Percentiles rank a stretch among this genome's conserved stretches.
These are phyloP conservation scores for Suhomyces xylopsoci DNA, from an alignment of 805 yeast species.

Conservation along the genomic window DNA sequence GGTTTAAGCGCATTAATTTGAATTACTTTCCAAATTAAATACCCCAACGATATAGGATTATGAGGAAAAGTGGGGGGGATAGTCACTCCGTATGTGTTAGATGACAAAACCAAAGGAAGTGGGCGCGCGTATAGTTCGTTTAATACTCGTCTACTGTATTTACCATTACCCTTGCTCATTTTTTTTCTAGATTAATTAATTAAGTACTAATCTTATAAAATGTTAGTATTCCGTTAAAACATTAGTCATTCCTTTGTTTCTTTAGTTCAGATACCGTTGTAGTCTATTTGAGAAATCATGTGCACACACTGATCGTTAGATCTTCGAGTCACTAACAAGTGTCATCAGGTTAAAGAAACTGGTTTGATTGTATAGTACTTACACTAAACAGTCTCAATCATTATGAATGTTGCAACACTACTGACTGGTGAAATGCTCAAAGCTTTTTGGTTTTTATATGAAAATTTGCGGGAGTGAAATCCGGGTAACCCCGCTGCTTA, in stretches of 20 bases:
- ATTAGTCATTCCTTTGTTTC: background rate
- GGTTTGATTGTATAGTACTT: background rate
- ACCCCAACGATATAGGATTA: constrained; percentile 65
- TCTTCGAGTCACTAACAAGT: constrained; percentile 25
- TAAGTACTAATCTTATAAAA: background rate
- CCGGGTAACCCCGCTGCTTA: constrained; percentile 1
- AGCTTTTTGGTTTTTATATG: background rate
- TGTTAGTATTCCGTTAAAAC: constrained; percentile 3
- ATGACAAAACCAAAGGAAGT: constrained; percentile 51
- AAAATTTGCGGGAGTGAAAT: background rate
- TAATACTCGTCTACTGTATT: constrained; percentile 25
- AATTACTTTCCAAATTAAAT: constrained; percentile 37
- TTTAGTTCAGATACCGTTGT: constrained; percentile 89
- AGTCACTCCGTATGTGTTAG: constrained; percentile 32
- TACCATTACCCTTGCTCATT: constrained; percentile 26
- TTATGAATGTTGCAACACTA: background rate
- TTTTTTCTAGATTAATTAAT: background rate
- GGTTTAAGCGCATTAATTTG: constrained; percentile 11
- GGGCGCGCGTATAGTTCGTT: constrained; percentile 43
- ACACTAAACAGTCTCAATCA: background rate
- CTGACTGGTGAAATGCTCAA: too few relatives aligned
- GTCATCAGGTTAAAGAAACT: constrained; percentile 15
- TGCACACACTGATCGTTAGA: constrained; percentile 54
- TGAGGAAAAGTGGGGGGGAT: constrained; percentile 57
- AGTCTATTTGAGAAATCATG: constrained; percentile 81